Evolutionary conservation across 75 land plant genomes (phyloP).

Genomic region (Isoetes taiwanensis): DNA sequence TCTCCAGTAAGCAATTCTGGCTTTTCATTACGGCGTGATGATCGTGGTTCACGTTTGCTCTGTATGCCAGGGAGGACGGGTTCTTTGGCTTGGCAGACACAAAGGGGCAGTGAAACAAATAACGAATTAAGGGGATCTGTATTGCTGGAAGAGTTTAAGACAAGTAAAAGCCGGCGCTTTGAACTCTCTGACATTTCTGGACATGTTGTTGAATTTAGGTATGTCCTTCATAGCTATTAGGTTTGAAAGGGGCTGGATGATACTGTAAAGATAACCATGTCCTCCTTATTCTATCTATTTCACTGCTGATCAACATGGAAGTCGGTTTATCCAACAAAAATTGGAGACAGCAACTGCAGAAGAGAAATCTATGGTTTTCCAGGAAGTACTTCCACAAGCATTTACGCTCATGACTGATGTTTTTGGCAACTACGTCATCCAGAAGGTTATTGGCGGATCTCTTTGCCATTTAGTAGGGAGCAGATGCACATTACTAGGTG

Average conservation of each 20-base stretch:
- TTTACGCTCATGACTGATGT: slow-evolving; percentile 90
- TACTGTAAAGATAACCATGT: background rate
- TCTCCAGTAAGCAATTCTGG: slow-evolving; percentile 42
- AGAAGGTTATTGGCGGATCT: slow-evolving; percentile 44
- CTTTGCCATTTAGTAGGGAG: background rate
- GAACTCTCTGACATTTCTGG: slow-evolving; percentile 81
- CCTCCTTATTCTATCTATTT: slow-evolving; percentile 5
- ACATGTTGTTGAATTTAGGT: slow-evolving; percentile 96
- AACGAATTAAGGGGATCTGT: slow-evolving; percentile 47
- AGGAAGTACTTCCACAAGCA: slow-evolving; percentile 82
- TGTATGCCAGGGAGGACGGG: slow-evolving; percentile 35
- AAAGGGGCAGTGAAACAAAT: slow-evolving; percentile 21
- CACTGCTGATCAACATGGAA: slow-evolving; percentile 97
- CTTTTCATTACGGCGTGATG: slow-evolving; percentile 33
- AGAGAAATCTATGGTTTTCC: slow-evolving; percentile 73
- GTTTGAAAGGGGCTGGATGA: background rate
- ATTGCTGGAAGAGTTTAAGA: slow-evolving; percentile 80
- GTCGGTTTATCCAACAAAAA: slow-evolving; percentile 95
- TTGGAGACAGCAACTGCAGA: slow-evolving; percentile 75
- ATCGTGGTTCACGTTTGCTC: slow-evolving; percentile 28
- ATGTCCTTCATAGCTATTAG: background rate
- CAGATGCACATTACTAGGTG: background rate
- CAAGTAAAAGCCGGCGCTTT: slow-evolving; percentile 63
- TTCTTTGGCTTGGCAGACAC: slow-evolving; percentile 27
- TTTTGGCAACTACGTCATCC: slow-evolving; percentile 97